Evolutionary conservation across 2,329 filamentous ascomycete genomes (phyloP), one percentile per base, ranked within the genome.

Genomic region (Trichoderma koningii): DNA sequence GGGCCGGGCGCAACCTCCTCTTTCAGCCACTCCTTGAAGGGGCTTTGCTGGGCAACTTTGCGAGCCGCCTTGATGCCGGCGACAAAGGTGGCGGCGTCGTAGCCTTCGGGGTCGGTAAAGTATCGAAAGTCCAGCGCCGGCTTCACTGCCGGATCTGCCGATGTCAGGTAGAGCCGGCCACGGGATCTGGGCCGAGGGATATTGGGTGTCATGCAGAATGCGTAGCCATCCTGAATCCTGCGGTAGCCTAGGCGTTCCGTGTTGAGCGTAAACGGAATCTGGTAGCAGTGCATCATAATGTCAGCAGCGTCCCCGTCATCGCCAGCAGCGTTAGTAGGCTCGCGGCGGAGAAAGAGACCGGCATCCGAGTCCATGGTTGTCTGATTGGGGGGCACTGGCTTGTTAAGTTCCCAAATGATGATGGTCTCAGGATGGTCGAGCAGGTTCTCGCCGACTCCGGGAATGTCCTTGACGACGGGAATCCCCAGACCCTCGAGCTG

Each of bases 231-330:
- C 67, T 85, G 71, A 67, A 83, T 73, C 66, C 77, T 75, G 48
- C 81, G 82, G 73, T 88, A 96, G 70, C 92, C 92, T 12, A 97
- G 84, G 47, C 91, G 88, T 63, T 84, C 80, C 1, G 92, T 97
- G 83, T 96, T 96, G 70, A 93, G 86, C 68, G 89, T 91, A 79
- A 96, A 96, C 62, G 92, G 92, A 70, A 96, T 96, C 79, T 96
- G 93, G 82, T 96, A 96, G 85, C 92, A 96, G 81, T 96, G 92
- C 90, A 95, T 95, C 93, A 96, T 96, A 73, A 96, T 80, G 74
- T 97, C 93, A 68, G 90, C 90, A 63, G 91, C 88, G 67, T 90
- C 85, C 60, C 89, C 89, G 71, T 96, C 92, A 69, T 82, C 83
- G 68, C 83, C 82, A 7, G 79, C 76, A 2, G 91, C 90, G 73